phyloP scores from a whole-genome alignment of 73 alveolate species.

The Paramecium sonneborni region DNA sequence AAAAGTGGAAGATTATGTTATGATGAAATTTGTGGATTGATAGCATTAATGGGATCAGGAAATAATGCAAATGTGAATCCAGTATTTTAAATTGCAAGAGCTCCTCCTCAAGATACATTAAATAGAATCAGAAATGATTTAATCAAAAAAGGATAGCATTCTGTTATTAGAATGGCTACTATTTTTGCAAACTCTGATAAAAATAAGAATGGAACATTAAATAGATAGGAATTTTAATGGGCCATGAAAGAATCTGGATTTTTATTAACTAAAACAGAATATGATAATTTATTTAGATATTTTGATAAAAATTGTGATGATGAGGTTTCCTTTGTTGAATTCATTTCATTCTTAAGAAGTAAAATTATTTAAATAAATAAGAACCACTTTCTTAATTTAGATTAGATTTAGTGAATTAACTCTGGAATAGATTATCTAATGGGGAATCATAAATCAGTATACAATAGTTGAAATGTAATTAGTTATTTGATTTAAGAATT shows the following conservation, averaged over 20 bases:
- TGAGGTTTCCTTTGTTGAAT: conserved; percentile 60
- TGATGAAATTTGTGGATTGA: conserved; percentile 76
- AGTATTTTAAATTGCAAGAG: conserved; percentile 74
- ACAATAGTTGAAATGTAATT: background rate
- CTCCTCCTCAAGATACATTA: conserved; percentile 73
- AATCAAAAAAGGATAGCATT: conserved; percentile 73
- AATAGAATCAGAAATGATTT: conserved; percentile 72
- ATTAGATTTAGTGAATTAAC: background rate
- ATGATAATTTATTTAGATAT: conserved; percentile 75
- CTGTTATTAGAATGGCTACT: conserved; percentile 72
- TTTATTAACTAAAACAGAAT: conserved; percentile 72
- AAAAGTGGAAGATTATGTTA: conserved; percentile 80
- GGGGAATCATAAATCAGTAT: background rate
- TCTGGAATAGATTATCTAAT: conserved; percentile 8
- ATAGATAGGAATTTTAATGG: conserved; percentile 78
- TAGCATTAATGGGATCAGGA: conserved; percentile 86
- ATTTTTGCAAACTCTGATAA: conserved; percentile 64
- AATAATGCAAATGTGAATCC: conserved; percentile 86
- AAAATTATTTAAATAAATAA: background rate
- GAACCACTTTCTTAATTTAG: conserved; percentile 20
- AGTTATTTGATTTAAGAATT: conserved; percentile 14
- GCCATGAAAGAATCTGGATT: conserved; percentile 80
- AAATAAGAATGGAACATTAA: conserved; percentile 63
- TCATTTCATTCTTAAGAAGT: conserved; percentile 60
- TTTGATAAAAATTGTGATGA: conserved; percentile 77